Conservation (phyloP, 2,329 filamentous ascomycete species). For the Fusarium duplospermum region DNA sequence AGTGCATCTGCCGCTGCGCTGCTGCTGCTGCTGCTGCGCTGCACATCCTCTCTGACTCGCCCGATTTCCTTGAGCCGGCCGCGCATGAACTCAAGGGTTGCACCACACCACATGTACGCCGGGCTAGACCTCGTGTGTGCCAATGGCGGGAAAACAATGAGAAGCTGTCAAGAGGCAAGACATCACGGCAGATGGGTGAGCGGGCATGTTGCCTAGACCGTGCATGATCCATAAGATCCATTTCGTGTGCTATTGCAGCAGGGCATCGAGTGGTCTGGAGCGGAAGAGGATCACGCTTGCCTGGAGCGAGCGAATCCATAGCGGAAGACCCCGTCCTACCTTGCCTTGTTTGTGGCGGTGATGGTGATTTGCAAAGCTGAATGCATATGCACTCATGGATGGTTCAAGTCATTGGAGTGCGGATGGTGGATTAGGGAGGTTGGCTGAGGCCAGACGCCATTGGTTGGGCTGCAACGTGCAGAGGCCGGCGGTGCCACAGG, state of each 20-base stretch:
- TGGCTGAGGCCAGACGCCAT: slow-evolving; percentile 20
- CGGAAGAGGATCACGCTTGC: not conserved
- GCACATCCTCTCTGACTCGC: slow-evolving; percentile 13
- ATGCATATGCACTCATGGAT: slow-evolving; percentile 21
- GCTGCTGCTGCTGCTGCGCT: not conserved
- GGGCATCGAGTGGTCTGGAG: not conserved
- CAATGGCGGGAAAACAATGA: slow-evolving; percentile 15
- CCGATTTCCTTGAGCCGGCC: slow-evolving; percentile 14
- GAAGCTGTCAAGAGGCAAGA: slow-evolving; percentile 27
- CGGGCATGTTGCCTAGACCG: slow-evolving; percentile 17
- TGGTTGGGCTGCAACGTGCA: slow-evolving; percentile 40
- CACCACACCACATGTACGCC: slow-evolving; percentile 29
- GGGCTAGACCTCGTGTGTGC: slow-evolving; percentile 6
- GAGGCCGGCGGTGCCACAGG: slow-evolving; percentile 35
- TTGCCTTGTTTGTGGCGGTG: slow-evolving; percentile 3
- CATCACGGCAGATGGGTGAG: slow-evolving; percentile 32
- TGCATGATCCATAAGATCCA: slow-evolving; percentile 39
- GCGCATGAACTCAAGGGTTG: slow-evolving; percentile 37
- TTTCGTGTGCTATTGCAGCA: slow-evolving; percentile 19
- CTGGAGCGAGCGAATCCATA: slow-evolving; percentile 11
- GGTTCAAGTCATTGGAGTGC: slow-evolving; percentile 12
- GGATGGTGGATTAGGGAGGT: slow-evolving; percentile 10
- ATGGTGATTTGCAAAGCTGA: slow-evolving; percentile 31
- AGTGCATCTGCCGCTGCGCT: slow-evolving; percentile 9
- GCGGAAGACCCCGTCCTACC: not conserved